Conservation (phyloP, 2,329 filamentous ascomycete genomes). For the Bipolaris gigantea region DNA sequence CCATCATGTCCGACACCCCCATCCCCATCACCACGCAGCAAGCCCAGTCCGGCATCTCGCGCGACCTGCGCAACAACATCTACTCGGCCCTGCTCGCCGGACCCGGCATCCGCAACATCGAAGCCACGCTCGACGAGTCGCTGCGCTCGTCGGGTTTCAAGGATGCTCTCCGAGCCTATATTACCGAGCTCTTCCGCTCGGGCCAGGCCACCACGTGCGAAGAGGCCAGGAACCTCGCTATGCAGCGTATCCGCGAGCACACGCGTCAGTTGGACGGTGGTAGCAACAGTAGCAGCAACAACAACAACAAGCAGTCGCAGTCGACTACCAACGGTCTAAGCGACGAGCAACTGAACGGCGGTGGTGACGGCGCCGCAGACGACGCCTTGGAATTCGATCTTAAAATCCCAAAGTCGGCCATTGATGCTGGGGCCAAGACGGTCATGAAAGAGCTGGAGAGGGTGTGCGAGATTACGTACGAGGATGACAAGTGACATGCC, state of each 20-base stretch:
- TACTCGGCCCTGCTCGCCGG: slow-evolving; percentile 52
- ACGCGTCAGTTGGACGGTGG: slow-evolving; percentile 20
- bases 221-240: slow-evolving; percentile 58
- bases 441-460: slow-evolving; percentile 57
- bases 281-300: no score
- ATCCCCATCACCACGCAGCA: slow-evolving; percentile 38
- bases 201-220: slow-evolving; percentile 61
- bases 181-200: slow-evolving; percentile 59
- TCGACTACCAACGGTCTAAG: slow-evolving; percentile 32
- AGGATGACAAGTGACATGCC: slow-evolving; percentile 18
- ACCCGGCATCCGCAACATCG: slow-evolving; percentile 58
- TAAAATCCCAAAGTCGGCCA: slow-evolving; percentile 52
- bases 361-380: slow-evolving; percentile 18
- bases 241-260: slow-evolving; percentile 43
- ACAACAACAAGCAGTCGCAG: slow-evolving; percentile 5
- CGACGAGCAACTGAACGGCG: not conserved
- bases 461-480: slow-evolving; percentile 47
- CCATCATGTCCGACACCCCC: slow-evolving; percentile 15
- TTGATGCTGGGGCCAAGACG: slow-evolving; percentile 55
- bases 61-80: slow-evolving; percentile 46
- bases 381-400: slow-evolving; percentile 47
- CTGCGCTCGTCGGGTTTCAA: slow-evolving; percentile 63
- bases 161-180: slow-evolving; percentile 57
- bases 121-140: slow-evolving; percentile 56
- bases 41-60: slow-evolving; percentile 48